Base-by-base conservation (phyloP, 2,329 filamentous ascomycete species). In the Penicillium corylophilum region DNA sequence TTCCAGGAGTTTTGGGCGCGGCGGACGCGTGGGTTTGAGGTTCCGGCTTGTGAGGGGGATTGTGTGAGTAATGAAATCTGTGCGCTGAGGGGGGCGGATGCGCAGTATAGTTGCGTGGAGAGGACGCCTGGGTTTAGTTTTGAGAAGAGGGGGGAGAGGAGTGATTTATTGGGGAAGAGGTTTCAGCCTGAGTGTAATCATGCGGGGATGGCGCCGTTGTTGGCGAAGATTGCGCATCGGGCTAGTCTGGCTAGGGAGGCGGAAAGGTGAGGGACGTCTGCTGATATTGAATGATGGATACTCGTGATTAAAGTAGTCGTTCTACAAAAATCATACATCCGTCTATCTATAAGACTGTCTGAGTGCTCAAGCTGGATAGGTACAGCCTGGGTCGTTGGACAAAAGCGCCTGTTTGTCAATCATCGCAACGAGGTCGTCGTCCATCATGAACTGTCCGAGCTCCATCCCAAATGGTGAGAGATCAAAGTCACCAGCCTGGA, bases 31-130 rank as follows among this genome's bases (percentile, higher is more conserved):
- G 79, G 78, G 3, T 78, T 74, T 68, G 66, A 67, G 5, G 63
- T 69, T 3, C 67, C 68, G 4, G 51, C 44, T 3, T 83, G 81
- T 55, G 67, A 63, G 0, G 75, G 66, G 1, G 66, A 69, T 5
- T 82, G 80, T 60, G 70, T 70, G 54, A 64, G 58, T 2, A 55
- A 64, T 2, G 77, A 81, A 62, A 77, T 84, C 7, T 84, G 82
- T 59, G 72, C 76, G 56, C 60, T 84, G 24, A 72, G 80, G n/a
- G 79, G 76, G 1, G 79, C 71, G 8, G 72, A 81, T 40, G 72
- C 77, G 23, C 74, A 82, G 66, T 74, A 80, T 60, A 82, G 81
- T 62, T 82, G 82, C 64, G 69, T 69, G 29, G 63, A 63, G 26
- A 69, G 73, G 1, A 64, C 66, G 3, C 57, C 69, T 1, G 73